These are phyloP conservation scores for Crassisporium funariophilum DNA, from an alignment of 768 basidiomycete species.

Conservation along the genomic window DNA sequence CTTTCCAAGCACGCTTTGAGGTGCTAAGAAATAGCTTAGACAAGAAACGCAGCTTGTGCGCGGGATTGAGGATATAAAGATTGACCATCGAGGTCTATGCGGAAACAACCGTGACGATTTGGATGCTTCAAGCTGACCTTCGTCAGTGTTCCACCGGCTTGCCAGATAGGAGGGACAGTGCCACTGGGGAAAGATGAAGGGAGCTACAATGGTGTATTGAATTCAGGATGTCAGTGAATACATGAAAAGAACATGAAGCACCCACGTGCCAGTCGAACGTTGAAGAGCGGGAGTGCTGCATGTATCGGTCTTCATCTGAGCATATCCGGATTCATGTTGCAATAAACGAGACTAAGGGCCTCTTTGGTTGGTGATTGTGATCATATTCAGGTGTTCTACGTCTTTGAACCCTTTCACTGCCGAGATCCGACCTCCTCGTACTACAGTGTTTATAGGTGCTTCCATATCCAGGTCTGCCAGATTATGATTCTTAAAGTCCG, in stretches of 20 bases:
- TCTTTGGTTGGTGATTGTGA: no score
- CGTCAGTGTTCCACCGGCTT: not conserved
- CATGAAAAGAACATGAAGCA: slow-evolving; percentile 38
- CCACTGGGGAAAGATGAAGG: slow-evolving; percentile 16
- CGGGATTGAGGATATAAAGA: slow-evolving; percentile 38
- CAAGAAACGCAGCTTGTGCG: slow-evolving; percentile 38
- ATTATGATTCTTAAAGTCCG: no score
- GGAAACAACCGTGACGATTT: slow-evolving; percentile 1
- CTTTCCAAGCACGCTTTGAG: slow-evolving; percentile 29
- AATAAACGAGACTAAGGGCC: not conserved
- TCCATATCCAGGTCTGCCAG: no score
- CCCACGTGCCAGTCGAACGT: slow-evolving; percentile 33
- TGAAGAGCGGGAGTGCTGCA: slow-evolving; percentile 1
- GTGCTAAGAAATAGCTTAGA: slow-evolving; percentile 31
- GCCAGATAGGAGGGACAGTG: slow-evolving; percentile 4
- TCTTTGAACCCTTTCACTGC: no score
- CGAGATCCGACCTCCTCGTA: no score
- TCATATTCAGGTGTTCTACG: no score
- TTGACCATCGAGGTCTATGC: slow-evolving; percentile 36
- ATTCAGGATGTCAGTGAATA: slow-evolving; percentile 21
- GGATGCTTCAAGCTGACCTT: not conserved
- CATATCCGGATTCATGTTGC: not conserved
- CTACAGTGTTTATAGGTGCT: no score
- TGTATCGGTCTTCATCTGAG: slow-evolving; percentile 6
- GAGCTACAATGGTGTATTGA: slow-evolving; percentile 14